These are phyloP conservation scores for Xylaria sp. DNA, from an alignment of 2,329 filamentous ascomycete genomes.

Conservation along the genomic window DNA sequence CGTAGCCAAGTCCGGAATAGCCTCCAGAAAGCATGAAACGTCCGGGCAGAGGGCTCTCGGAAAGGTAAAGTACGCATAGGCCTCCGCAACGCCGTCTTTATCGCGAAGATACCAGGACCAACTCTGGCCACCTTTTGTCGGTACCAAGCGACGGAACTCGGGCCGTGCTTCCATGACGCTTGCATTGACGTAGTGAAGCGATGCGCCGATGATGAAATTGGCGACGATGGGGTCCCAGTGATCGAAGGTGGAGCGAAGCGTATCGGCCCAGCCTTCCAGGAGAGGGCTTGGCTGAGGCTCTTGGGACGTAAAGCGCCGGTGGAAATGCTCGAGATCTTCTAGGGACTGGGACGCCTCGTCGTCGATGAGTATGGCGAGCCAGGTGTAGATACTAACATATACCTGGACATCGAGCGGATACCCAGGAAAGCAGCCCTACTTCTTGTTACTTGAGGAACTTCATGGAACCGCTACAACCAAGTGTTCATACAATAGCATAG, in stretches of 20 bases:
- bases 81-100: constrained; percentile 33
- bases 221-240: constrained; percentile 33
- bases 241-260: constrained; percentile 24
- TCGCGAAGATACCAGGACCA: constrained; percentile 35
- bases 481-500: background rate
- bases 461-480: background rate
- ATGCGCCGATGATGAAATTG: constrained; percentile 33
- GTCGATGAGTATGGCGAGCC: constrained; percentile 36
- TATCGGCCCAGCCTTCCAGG: constrained; percentile 29
- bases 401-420: constrained; percentile 33
- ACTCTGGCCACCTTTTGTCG: constrained; percentile 23
- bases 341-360: constrained; percentile 29
- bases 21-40: constrained; percentile 32
- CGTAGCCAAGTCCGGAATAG: constrained; percentile 32
- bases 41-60: constrained; percentile 32
- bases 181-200: constrained; percentile 36
- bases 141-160: constrained; percentile 24
- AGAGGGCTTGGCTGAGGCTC: constrained; percentile 24
- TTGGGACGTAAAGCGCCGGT: constrained; percentile 27
- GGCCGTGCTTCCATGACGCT: constrained; percentile 29
- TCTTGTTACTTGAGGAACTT: background rate
- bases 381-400: constrained; percentile 38
- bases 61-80: constrained; percentile 35
- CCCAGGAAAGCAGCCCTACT: constrained; percentile 8
- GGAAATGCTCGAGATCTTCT: constrained; percentile 28